Evolutionary conservation across 192 early-diverging fungal species (phyloP).

Genomic region (Coemansia javaensis): DNA sequence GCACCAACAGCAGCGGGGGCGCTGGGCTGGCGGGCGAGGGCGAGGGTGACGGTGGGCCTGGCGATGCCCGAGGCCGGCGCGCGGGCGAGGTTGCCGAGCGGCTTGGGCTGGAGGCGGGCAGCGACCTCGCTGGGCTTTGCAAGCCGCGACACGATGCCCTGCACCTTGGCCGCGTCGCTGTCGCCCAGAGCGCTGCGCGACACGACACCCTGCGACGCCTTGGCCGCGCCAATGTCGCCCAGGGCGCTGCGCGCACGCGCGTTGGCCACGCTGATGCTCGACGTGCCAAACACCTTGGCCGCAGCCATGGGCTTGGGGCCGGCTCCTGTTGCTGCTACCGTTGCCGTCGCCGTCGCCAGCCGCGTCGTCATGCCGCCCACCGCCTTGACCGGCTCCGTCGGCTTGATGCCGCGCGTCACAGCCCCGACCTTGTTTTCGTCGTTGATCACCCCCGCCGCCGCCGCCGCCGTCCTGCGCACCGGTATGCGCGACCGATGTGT

Average conservation of each 20-base stretch:
- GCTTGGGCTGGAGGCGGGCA: constrained; percentile 1
- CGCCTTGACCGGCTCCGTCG: constrained; percentile 8
- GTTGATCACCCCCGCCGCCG: constrained; percentile 10
- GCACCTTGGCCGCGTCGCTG: constrained; percentile 11
- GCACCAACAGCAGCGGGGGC: no score
- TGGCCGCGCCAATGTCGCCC: constrained; percentile 23
- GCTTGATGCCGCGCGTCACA: constrained; percentile 1
- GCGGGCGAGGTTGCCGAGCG: constrained; percentile 1
- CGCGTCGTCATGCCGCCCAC: no score
- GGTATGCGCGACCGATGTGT: constrained; percentile 42
- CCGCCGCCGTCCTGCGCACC: constrained; percentile 15
- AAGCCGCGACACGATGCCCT: constrained; percentile 7
- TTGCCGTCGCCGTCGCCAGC: no score
- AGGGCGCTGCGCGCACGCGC: constrained; percentile 23
- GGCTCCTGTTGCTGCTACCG: no score
- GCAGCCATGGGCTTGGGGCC: background rate
- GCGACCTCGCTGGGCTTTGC: constrained; percentile 25
- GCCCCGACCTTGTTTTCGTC: constrained; percentile 40
- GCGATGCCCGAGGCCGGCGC: constrained; percentile 2
- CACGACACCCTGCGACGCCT: constrained; percentile 9
- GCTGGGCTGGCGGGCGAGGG: constrained; percentile 2
- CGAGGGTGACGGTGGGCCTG: constrained; percentile 7
- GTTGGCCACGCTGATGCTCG: constrained; percentile 1
- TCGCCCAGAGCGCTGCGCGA: no score
- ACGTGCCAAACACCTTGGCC: constrained; percentile 21